A percentile compares a stretch with the other conserved stretches of the same genome.
These are phyloP conservation scores for Euphrasia confusa DNA, from an alignment of 257 asterid genomes.

Conservation along the genomic window DNA sequence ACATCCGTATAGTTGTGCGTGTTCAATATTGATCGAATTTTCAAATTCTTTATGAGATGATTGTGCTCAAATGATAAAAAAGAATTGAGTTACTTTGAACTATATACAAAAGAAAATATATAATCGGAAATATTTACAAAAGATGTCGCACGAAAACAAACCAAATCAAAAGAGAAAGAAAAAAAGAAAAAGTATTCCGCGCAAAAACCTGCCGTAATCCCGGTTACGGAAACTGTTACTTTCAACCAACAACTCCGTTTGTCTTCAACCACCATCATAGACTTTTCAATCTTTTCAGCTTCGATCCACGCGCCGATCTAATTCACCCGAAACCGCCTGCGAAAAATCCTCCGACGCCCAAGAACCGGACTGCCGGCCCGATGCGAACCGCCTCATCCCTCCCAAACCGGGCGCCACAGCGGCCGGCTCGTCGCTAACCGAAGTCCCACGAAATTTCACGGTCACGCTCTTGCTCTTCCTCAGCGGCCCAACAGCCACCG, in stretches of 20 bases:
- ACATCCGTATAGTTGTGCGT: too few relatives aligned
- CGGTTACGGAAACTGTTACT: too few relatives aligned
- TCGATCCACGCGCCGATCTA: constrained; percentile 23
- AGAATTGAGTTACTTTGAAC: too few relatives aligned
- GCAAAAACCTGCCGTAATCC: too few relatives aligned
- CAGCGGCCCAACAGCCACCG: constrained; percentile 34
- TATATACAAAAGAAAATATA: too few relatives aligned
- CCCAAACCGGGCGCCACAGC: constrained; percentile 37
- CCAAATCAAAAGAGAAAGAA: too few relatives aligned
- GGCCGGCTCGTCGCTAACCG: constrained; percentile 18
- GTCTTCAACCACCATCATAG: constrained; percentile 9
- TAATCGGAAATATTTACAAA: too few relatives aligned
- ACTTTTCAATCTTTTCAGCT: constrained; percentile 14
- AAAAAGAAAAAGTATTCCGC: too few relatives aligned
- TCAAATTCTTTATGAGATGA: too few relatives aligned
- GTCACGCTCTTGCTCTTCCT: constrained; percentile 31
- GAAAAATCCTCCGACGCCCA: constrained; percentile 29
- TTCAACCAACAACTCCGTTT: constrained; percentile 21
- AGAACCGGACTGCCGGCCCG: constrained; percentile 37
- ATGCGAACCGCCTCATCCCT: constrained; percentile 41
- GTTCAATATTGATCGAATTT: too few relatives aligned
- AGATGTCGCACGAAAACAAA: too few relatives aligned
- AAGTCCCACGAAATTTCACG: constrained; percentile 23
- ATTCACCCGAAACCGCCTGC: constrained; percentile 23
- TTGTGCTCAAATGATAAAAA: too few relatives aligned